These are phyloP conservation scores for Helichrysum umbraculigerum DNA, from an alignment of 129 eudicot genomes.

Conservation along the genomic window DNA sequence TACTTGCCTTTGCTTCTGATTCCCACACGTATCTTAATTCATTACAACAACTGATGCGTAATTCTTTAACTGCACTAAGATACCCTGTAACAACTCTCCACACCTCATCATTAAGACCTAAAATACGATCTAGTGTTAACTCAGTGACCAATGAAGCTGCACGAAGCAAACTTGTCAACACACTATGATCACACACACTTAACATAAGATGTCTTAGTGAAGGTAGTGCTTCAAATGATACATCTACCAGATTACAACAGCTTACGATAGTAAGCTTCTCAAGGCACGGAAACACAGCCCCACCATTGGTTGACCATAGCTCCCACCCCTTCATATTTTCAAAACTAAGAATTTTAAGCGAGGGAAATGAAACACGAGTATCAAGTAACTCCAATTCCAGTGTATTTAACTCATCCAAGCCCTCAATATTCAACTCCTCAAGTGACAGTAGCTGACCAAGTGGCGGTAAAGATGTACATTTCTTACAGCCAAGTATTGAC, in stretches of 20 bases:
- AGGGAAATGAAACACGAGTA: no score
- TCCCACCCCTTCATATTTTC: no score
- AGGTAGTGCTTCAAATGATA: slow-evolving; percentile 22
- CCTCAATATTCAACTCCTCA: slow-evolving; percentile 6
- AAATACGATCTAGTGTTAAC: neutral
- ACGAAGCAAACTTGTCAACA: slow-evolving; percentile 12
- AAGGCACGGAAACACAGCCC: no score
- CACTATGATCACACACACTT: neutral
- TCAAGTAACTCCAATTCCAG: no score
- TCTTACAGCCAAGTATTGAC: neutral
- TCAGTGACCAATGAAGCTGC: slow-evolving; percentile 7
- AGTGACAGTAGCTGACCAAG: slow-evolving; percentile 11
- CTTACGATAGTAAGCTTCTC: no score
- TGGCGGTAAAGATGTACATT: no score
- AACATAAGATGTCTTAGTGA: no score
- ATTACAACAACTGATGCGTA: no score
- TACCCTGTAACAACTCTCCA: slow-evolving; percentile 23
- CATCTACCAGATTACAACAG: slow-evolving; percentile 22
- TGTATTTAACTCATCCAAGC: slow-evolving; percentile 10
- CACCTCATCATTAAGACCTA: slow-evolving; percentile 22
- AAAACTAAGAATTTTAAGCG: no score
- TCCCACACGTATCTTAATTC: slow-evolving; percentile 26
- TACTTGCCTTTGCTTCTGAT: no score
- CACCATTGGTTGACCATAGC: no score
- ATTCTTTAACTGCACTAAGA: no score